Base-by-base conservation (phyloP, 2,329 filamentous ascomycete genomes). In the Aureobasidium uvarum region DNA sequence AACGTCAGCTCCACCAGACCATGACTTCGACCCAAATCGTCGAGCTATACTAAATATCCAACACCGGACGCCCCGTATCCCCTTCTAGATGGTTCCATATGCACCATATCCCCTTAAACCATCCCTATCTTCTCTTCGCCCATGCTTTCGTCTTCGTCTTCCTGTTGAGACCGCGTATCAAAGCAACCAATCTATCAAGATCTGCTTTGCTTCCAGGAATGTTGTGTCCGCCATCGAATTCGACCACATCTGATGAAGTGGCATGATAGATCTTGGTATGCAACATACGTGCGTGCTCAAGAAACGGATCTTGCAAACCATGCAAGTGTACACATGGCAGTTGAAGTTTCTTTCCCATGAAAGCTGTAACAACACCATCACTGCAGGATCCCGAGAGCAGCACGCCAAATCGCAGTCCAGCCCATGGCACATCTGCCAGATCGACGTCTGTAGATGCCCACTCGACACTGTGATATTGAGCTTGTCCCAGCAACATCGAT, bases 211-310 rank as follows among this genome's bases (percentile, higher is more conserved):
- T 56, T 39, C 52, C 38, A 39, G 52, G 52, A 31, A 56, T 56
- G 13, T 56, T 43, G 23, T 56, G 52, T 16, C 52, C 52, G 11
- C 52, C 52, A 31, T 56, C 52, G 13, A 56, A 56, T 23, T 56
- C 36, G 8, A 56, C 18, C 52, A 56, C 33, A 25, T 56, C 52
- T 11, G 36, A 41, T 31, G 52, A 56, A 18, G 52, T 56, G 20
- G 52, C 52, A 43, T 56, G 52, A 41, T 56, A 56, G 23, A 56
- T 43, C 36, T 56, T 56, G 52, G 52, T 56, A n/a, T 56, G 52
- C 4, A 56, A 20, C 52, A 56, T 56, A 20, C 52, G 38, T 13
- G 52, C 33, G 23, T 56, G 52, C 52, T 39, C 36, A 20, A 56
- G 13, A 10, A 56, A 56, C 11, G 52, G 52, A 43, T 56, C 52